These are phyloP conservation scores for Fusarium ambrosium DNA, from an alignment of 2,329 filamentous ascomycete genomes.

Conservation along the genomic window DNA sequence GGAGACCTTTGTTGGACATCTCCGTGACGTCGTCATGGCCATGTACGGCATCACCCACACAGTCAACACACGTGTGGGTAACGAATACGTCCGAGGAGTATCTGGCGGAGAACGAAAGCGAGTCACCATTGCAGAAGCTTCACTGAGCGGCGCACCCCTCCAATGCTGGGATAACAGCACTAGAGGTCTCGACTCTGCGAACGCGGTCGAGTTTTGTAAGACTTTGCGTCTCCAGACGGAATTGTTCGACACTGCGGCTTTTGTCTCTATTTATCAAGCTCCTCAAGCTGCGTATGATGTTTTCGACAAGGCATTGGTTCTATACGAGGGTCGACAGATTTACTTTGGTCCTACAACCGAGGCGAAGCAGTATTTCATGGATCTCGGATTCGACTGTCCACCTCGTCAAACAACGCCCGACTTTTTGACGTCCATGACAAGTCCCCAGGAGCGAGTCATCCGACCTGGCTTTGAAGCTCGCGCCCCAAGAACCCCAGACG, in stretches of 20 bases:
- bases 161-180: conserved; percentile 82
- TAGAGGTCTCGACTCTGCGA: conserved; percentile 73
- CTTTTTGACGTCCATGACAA: conserved; percentile 71
- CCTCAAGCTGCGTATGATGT: conserved; percentile 56
- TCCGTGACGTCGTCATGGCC: conserved; percentile 78
- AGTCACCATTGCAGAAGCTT: conserved; percentile 54
- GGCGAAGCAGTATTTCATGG: conserved; percentile 46
- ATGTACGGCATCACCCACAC: conserved; percentile 79
- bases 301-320: conserved; percentile 77
- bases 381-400: conserved; percentile 69
- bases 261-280: conserved; percentile 76
- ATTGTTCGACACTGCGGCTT: conserved; percentile 67
- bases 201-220: conserved; percentile 74
- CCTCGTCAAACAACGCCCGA: conserved; percentile 75
- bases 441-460: conserved; percentile 50
- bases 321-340: conserved; percentile 77
- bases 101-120: conserved; percentile 66
- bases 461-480: conserved; percentile 50
- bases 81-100: conserved; percentile 74
- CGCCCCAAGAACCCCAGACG: conserved; percentile 53
- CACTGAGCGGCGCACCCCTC: conserved; percentile 56
- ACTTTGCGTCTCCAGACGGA: conserved; percentile 72
- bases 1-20: conserved; percentile 67
- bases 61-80: conserved; percentile 76
- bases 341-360: conserved; percentile 52